phyloP scores from a whole-genome alignment of 768 basidiomycete genomes.

The Lepiota subincarnata region DNA sequence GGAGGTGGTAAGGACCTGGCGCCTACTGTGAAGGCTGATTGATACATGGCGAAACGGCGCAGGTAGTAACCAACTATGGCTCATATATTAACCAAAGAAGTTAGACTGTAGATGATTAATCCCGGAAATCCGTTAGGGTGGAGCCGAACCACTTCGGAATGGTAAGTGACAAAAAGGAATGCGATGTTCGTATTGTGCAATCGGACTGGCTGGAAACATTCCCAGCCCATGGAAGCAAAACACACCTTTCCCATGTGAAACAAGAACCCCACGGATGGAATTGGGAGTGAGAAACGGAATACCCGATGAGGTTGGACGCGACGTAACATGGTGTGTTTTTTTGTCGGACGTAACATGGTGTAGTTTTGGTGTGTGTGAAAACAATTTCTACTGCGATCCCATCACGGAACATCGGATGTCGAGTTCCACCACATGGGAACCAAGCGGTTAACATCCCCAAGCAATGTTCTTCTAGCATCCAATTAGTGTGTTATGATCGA shows the following conservation, averaged over 20 bases:
- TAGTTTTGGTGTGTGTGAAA: too few relatives aligned
- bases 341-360: too few relatives aligned
- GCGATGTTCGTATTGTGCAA: background rate
- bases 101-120: background rate
- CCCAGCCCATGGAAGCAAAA: background rate
- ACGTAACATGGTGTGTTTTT: too few relatives aligned
- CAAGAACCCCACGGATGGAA: background rate
- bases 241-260: background rate
- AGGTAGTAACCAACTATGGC: background rate
- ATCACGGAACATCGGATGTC: background rate
- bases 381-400: too few relatives aligned
- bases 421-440: slow-evolving; percentile 7
- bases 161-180: background rate
- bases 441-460: background rate
- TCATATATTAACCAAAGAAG: background rate
- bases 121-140: background rate
- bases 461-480: background rate
- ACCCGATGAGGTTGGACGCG: background rate
- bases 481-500: background rate
- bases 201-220: background rate
- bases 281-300: slow-evolving; percentile 2
- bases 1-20: slow-evolving; percentile 19
- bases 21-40: slow-evolving; percentile 3
- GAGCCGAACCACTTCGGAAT: background rate
- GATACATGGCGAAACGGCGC: background rate